Conservation (phyloP, 345 rosid genomes). For the Trapa incisa region DNA sequence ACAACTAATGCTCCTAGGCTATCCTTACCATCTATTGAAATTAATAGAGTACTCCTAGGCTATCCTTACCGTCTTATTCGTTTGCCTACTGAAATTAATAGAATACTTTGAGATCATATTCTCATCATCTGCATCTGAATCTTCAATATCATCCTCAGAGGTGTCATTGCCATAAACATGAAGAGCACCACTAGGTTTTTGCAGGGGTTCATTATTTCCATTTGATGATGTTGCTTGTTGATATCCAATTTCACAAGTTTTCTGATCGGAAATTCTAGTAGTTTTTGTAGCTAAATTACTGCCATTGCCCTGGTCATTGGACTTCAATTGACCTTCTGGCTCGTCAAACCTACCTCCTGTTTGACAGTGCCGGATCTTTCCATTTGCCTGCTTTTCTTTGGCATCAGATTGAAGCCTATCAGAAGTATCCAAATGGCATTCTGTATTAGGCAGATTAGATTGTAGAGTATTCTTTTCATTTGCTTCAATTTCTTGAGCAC, state of each 20-base stretch:
- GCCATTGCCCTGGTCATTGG: background rate
- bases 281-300: constrained; percentile 5
- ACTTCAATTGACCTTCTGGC: constrained; percentile 11
- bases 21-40: constrained; percentile 18
- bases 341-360: constrained; percentile 12
- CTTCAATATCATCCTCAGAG: constrained; percentile 4
- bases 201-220: constrained; percentile 6
- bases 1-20: background rate
- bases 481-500: background rate
- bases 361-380: constrained; percentile 4
- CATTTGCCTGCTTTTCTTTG: constrained; percentile 12
- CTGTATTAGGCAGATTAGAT: background rate
- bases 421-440: background rate
- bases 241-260: constrained; percentile 7
- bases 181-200: constrained; percentile 11
- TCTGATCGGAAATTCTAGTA: background rate
- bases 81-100: constrained; percentile 11
- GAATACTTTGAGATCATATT: constrained; percentile 8
- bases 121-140: no score
- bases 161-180: constrained; percentile 15
- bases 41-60: constrained; percentile 11
- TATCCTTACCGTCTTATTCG: constrained; percentile 14
- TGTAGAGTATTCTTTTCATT: background rate
- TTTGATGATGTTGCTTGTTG: constrained; percentile 15
- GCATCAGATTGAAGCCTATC: no score